These are phyloP conservation scores for Herpotrichia juniperi DNA, from an alignment of 2,329 filamentous ascomycete species.

Conservation along the genomic window DNA sequence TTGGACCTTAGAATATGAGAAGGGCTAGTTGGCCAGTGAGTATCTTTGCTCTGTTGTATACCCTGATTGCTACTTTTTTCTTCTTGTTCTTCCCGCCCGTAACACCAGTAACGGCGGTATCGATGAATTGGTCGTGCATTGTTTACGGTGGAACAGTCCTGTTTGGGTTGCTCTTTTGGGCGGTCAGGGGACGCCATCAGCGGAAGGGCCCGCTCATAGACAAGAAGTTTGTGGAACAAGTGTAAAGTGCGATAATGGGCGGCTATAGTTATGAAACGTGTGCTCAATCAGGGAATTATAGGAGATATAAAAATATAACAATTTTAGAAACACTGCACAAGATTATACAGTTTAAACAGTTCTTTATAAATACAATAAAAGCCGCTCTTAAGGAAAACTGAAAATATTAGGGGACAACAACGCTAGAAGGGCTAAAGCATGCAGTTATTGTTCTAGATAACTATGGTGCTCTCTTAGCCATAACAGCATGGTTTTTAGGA, in stretches of 20 bases:
- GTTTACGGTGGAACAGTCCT: slow-evolving; percentile 13
- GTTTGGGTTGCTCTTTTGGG: slow-evolving; percentile 15
- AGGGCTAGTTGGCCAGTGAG: slow-evolving; percentile 10
- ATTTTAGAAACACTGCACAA: no score
- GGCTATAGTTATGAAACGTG: not conserved
- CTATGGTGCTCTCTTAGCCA: slow-evolving; percentile 31
- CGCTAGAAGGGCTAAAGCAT: slow-evolving; percentile 8
- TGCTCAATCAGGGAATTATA: not conserved
- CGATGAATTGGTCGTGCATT: slow-evolving; percentile 16
- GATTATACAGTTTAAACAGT: no score
- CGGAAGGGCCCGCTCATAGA: slow-evolving; percentile 13
- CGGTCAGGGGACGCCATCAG: slow-evolving; percentile 4
- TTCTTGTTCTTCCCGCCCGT: slow-evolving; percentile 10
- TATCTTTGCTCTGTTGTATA: slow-evolving; percentile 9
- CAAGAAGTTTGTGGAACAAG: slow-evolving; percentile 7
- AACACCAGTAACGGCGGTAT: slow-evolving; percentile 1
- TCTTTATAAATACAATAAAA: no score
- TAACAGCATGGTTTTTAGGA: slow-evolving; percentile 33
- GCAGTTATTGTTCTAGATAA: slow-evolving; percentile 27
- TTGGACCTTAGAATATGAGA: slow-evolving; percentile 14
- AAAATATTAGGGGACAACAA: not conserved
- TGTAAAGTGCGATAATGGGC: not conserved
- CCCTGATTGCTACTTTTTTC: slow-evolving; percentile 12
- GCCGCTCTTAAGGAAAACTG: not conserved
- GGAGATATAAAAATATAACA: not conserved